Base-by-base conservation (phyloP, 2,329 filamentous ascomycete genomes). In the Endocalyx cinctus region DNA sequence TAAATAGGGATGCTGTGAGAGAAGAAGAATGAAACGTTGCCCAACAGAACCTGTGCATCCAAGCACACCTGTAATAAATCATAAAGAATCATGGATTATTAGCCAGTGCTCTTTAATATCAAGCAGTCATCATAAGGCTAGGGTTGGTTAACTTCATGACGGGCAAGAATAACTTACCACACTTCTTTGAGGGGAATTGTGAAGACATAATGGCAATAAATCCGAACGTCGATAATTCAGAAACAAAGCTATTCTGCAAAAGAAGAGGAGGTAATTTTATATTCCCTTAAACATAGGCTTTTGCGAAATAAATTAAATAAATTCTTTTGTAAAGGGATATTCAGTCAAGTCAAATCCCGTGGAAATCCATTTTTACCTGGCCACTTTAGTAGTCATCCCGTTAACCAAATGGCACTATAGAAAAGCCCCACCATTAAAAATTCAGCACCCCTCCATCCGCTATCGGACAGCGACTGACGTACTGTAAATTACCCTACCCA, bases 31-130 rank as follows among this genome's bases (percentile, higher is more conserved):
- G 63, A 97, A 97, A 54, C 92, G 82, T 66, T 95, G 88, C 51
- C 90, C 90, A 11, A 97, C 90, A 22, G 88, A 94, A 56, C 92
- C 92, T 19, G 90, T 97, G 63, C 84, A 87, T 51, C 90, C 89
- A 36, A 96, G 77, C 37, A 96, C 87, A 58, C 77, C 77, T 50
- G 27, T 23, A 23, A 19, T 25, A 19, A 28, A 25, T 17, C 17
- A 26, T 7, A 30, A 15, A 13, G 16, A 17, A 16, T 30, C 18
- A 33, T 29, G 39, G 41, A 14, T 43, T 26, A 39, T 32, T 22
- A 37, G 15, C 5, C 11, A 5, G 6, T 13, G 29, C 14, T 23
- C 25, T 38, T 33, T 28, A 13, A n/a, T n/a, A n/a, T n/a, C n/a
- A n/a, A n/a, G n/a, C n/a, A n/a, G n/a, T n/a, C n/a, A n/a, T n/a